These are phyloP conservation scores for Castanea sativa DNA, from an alignment of 306 rosid species.

Conservation along the genomic window DNA sequence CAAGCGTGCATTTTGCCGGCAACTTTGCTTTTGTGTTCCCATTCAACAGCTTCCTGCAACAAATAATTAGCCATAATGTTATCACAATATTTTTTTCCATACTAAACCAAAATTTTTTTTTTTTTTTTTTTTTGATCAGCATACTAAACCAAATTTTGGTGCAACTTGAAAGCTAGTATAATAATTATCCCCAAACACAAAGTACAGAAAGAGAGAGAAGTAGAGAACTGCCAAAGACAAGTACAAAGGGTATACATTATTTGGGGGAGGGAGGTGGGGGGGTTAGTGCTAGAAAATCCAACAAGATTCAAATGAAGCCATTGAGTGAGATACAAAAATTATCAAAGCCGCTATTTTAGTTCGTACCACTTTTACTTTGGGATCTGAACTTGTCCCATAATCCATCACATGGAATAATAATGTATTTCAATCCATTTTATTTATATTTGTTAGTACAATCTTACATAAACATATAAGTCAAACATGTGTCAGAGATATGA, in stretches of 20 bases:
- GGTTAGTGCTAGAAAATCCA: too few relatives aligned
- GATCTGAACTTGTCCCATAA: background rate
- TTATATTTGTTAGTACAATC: too few relatives aligned
- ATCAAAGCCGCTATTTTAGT: background rate
- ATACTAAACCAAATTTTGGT: background rate
- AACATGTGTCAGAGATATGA: too few relatives aligned
- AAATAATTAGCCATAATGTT: background rate
- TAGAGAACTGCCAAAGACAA: background rate
- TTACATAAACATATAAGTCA: too few relatives aligned
- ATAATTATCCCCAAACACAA: background rate
- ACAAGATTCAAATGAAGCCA: too few relatives aligned
- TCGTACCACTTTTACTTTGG: background rate
- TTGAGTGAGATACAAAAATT: background rate
- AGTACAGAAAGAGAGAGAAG: background rate
- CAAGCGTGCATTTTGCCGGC: slow-evolving; percentile 98
- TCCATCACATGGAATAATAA: background rate
- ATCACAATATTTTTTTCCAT: background rate
- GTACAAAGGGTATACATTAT: background rate
- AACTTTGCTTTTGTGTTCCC: slow-evolving; percentile 87
- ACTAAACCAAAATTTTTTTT: background rate
- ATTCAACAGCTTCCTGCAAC: slow-evolving; percentile 72
- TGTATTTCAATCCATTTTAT: too few relatives aligned
- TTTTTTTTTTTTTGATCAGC: too few relatives aligned
- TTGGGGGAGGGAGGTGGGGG: too few relatives aligned
- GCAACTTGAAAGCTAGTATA: background rate